These are phyloP conservation scores for Beauveria sp. DNA, from an alignment of 2,329 filamentous ascomycete genomes.

Conservation along the genomic window DNA sequence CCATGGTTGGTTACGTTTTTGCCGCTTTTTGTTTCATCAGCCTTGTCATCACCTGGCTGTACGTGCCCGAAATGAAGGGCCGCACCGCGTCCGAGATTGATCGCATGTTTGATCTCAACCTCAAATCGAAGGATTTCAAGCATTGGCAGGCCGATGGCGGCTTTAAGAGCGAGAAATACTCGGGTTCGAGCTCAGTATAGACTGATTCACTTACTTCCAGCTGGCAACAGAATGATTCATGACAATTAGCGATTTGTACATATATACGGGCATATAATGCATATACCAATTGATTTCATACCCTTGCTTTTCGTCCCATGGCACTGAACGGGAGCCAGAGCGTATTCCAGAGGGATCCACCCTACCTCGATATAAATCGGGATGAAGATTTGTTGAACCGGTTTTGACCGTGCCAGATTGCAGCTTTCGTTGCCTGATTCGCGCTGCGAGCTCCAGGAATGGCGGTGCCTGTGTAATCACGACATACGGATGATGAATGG, in stretches of 20 bases:
- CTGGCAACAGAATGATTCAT: neutral
- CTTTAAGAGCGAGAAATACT: neutral
- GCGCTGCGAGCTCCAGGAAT: too few relatives aligned
- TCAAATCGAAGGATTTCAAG: conserved; percentile 22
- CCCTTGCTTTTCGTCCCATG: too few relatives aligned
- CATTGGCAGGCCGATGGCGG: neutral
- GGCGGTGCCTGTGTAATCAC: too few relatives aligned
- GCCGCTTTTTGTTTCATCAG: conserved; percentile 28
- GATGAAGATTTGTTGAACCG: too few relatives aligned
- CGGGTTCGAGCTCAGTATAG: neutral
- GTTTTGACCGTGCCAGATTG: too few relatives aligned
- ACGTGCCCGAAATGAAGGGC: conserved; percentile 47
- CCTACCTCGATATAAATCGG: too few relatives aligned
- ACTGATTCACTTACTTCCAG: neutral
- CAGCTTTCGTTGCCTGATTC: too few relatives aligned
- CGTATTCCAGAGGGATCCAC: too few relatives aligned
- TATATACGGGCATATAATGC: neutral
- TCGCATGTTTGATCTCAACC: conserved; percentile 24
- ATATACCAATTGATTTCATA: neutral
- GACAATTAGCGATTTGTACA: neutral
- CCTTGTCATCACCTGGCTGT: conserved; percentile 31
- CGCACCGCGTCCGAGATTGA: conserved; percentile 41
- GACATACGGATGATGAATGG: too few relatives aligned
- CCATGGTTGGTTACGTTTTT: conserved; percentile 34
- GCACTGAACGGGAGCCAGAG: too few relatives aligned